Base-by-base conservation (phyloP, 2,329 filamentous ascomycete species). In the Penicillium brevicompactum region DNA sequence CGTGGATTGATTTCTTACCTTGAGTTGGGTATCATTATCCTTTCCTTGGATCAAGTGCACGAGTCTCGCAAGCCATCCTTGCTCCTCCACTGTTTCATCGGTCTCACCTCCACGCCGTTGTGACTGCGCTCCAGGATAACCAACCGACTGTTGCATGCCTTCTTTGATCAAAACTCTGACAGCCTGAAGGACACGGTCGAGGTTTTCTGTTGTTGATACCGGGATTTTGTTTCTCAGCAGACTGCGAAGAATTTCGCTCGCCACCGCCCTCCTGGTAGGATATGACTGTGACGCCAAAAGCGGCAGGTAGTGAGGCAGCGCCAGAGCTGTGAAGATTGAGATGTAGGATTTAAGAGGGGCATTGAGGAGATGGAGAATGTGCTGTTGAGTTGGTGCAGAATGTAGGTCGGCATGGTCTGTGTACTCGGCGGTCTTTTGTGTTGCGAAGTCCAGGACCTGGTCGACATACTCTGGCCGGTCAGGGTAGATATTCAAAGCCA, bases 71-170 rank as follows among this genome's bases (percentile, higher is more conserved):
- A 99, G 82, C 92, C 92, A 97, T 49, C 94, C 94, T 79, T 99
- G 94, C 76, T 99, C 94, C 75, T 99, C 93, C 68, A 97, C 87
- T 0, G 93, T 97, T 78, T 99, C 95, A 59, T 99, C 94, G 0
- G 94, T 97, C 78, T 99, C 95, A 45, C 84, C 80, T 18, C 85
- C 84, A 58, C 91, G 87, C 60, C 91, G 83, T 68, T 93, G 90
- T 13, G 81, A 76, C 5, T 89, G 85, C 38, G 89, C 86, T 3
- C 91, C 90, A 0, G 92, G 88, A 66, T 97, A 97, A 30, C 91
- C 91, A 45, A 86, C 84, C n/a, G 90, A 86, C 51, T 88, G 81
- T 67, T 96, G 92, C 13, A 90, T 87, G 11, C 93, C 92, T 76
- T 99, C 94, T 66, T 92, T 94, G 71, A 99, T 94, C 34, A 99